Evolutionary conservation across 306 rosid genomes (phyloP).

Genomic region (Castanopsis chinensis): DNA sequence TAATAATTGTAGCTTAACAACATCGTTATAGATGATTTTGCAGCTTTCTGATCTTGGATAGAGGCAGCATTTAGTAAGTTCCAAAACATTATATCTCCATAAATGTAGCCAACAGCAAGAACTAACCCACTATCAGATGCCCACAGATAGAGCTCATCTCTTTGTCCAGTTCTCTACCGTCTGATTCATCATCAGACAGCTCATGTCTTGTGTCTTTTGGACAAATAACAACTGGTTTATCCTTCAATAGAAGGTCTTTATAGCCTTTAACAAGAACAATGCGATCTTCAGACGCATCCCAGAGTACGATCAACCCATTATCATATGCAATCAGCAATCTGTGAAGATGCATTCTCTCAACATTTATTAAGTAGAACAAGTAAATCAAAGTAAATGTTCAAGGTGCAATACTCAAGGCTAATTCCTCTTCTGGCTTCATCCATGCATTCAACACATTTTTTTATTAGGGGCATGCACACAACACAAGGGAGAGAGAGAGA

Average conservation of each 20-base stretch:
- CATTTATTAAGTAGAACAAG: slow-evolving; percentile 3
- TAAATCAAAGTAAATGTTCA: neutral
- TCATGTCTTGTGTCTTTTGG: slow-evolving; percentile 33
- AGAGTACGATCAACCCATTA: slow-evolving; percentile 74
- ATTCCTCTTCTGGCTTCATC: neutral
- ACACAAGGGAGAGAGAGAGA: neutral
- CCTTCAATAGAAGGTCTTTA: slow-evolving; percentile 54
- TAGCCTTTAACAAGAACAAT: slow-evolving; percentile 66
- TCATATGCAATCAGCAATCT: slow-evolving; percentile 81
- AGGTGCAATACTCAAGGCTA: neutral
- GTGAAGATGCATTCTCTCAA: slow-evolving; percentile 32
- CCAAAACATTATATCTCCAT: slow-evolving; percentile 94
- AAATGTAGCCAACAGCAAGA: slow-evolving; percentile 77
- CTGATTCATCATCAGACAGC: slow-evolving; percentile 41
- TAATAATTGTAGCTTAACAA: slow-evolving; percentile 71
- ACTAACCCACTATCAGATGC: slow-evolving; percentile 71
- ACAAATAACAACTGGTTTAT: slow-evolving; percentile 28
- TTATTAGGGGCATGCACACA: neutral
- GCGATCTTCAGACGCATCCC: slow-evolving; percentile 85
- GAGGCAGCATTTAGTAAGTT: slow-evolving; percentile 52
- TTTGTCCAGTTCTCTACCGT: slow-evolving; percentile 52
- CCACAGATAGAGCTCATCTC: slow-evolving; percentile 87
- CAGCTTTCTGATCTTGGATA: slow-evolving; percentile 34
- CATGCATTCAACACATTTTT: neutral
- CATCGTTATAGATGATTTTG: slow-evolving; percentile 40